Evolutionary conservation across 768 basidiomycete species (phyloP).

Genomic region (Termitomyces sp.): DNA sequence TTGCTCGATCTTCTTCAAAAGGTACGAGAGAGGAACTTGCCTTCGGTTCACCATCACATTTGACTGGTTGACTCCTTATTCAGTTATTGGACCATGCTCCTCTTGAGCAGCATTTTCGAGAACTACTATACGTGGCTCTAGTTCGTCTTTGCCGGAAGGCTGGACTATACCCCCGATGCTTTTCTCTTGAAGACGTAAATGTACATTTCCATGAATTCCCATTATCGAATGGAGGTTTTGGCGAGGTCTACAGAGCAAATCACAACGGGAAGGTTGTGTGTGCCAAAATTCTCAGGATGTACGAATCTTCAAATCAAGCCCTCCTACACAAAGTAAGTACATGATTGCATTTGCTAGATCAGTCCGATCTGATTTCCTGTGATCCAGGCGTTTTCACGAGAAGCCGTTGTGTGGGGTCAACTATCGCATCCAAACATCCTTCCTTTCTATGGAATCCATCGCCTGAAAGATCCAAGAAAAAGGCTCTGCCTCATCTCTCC

Average conservation of each 20-base stretch:
- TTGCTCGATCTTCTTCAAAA: conserved; percentile 21
- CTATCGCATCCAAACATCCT: conserved; percentile 22
- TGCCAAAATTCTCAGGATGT: conserved; percentile 21
- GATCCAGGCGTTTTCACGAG: conserved; percentile 15
- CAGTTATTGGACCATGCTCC: conserved; percentile 15
- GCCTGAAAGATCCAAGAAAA: conserved; percentile 17
- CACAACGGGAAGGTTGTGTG: conserved; percentile 16
- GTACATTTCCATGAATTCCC: conserved; percentile 1
- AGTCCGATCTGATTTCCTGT: conserved; percentile 11
- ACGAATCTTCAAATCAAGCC: conserved; percentile 14
- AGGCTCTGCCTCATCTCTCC: conserved; percentile 31
- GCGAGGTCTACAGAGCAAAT: conserved; percentile 22
- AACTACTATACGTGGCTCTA: conserved; percentile 14
- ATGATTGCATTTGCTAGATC: not conserved
- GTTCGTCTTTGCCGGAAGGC: conserved; percentile 20
- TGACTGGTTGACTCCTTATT: not conserved
- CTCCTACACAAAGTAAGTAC: conserved; percentile 23
- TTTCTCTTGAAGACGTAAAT: conserved; percentile 13
- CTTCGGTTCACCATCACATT: not conserved
- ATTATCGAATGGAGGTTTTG: conserved; percentile 19
- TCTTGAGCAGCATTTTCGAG: conserved; percentile 8
- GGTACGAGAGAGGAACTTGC: conserved; percentile 7
- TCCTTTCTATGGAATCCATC: conserved; percentile 32
- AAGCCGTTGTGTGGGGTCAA: conserved; percentile 16
- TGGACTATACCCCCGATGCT: conserved; percentile 22